Base-by-base conservation (phyloP, 352 stramenopile species). In the Pythium volutum region DNA sequence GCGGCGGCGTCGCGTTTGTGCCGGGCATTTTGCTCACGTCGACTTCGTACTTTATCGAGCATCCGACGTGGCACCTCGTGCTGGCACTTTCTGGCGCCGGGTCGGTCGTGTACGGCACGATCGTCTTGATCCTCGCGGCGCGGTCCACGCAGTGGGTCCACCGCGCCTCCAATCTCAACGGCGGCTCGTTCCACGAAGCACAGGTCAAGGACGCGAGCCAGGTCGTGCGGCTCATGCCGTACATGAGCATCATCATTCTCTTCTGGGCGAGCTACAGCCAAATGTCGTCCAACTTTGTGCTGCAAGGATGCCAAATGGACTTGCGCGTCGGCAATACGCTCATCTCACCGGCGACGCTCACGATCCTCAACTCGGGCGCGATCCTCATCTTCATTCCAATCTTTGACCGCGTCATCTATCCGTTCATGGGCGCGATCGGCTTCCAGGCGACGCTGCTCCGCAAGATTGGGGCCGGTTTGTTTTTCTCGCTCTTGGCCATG, bases 221-320 rank as follows among this genome's bases (percentile, higher is more conserved):
- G n/a, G 84, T 96, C 20, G 57, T 94, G 26, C 84, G 84, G 2
- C 59, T 96, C 6, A 81, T 85, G 54, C 84, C 87, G 45, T 96
- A 91, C 49, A 63, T 96, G 55, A 87, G 83, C 34, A 77, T 89
- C 12, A 84, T 93, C 56, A 89, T 96, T 57, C 77, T 91, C 26
- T 96, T 96, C 61, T 94, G 85, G 82, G 79, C 81, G 1, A 81
- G 92, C 11, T 94, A 95, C 69, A 83, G 73, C 20, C 85, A 95
- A 68, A 87, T 90, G 73, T 79, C 67, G 46, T 90, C 86, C 43
- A 94, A 95, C 59, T 95, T 93, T 54, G 76, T 91, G 38, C 68
- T 94, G 3, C 87, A 95, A 64, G 89, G 87, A 39, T 97, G 89
- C 55, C 88, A 97, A 64, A 97, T 97, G 88, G 88, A 97, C 46